Percentiles rank a stretch among this genome's conserved stretches.
These are phyloP conservation scores for Musa troglodytarum DNA, from an alignment of 176 grass and related monocot genomes.

Conservation along the genomic window DNA sequence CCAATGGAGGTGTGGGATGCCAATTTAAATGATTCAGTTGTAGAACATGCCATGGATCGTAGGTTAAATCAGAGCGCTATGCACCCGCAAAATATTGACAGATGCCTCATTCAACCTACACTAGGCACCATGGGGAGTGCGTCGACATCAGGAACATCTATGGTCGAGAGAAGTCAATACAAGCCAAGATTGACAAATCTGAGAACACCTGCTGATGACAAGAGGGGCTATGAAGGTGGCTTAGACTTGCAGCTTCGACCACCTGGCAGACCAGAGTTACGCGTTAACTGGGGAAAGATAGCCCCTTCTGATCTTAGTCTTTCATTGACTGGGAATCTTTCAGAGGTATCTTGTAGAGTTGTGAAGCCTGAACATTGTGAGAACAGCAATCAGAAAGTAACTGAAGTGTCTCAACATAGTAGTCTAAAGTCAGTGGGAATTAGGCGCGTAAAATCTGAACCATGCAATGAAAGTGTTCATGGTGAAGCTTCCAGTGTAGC, in stretches of 20 bases:
- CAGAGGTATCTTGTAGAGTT: constrained; percentile 19
- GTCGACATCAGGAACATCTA: background rate
- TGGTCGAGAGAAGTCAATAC: background rate
- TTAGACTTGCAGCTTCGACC: constrained; percentile 38
- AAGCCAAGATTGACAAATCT: constrained; percentile 5
- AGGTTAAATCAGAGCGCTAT: background rate
- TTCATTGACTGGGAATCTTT: constrained; percentile 30
- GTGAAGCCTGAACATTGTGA: constrained; percentile 9
- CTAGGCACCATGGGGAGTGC: background rate
- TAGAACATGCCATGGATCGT: constrained; percentile 1
- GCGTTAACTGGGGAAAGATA: constrained; percentile 20
- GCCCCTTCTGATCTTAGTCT: constrained; percentile 31
- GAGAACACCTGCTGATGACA: constrained; percentile 3
- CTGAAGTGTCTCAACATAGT: background rate
- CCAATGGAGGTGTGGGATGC: constrained; percentile 29
- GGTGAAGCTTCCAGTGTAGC: background rate
- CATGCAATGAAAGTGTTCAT: constrained; percentile 3
- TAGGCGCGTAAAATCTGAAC: constrained; percentile 24
- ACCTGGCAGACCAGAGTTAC: constrained; percentile 30
- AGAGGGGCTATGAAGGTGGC: constrained; percentile 14
- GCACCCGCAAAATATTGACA: constrained; percentile 4
- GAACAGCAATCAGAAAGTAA: constrained; percentile 2
- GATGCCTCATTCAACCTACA: constrained; percentile 6
- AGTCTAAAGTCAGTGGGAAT: background rate
- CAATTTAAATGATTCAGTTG: constrained; percentile 9